phyloP scores from a whole-genome alignment of 257 asterid genomes.

The Capsicum chinense region DNA sequence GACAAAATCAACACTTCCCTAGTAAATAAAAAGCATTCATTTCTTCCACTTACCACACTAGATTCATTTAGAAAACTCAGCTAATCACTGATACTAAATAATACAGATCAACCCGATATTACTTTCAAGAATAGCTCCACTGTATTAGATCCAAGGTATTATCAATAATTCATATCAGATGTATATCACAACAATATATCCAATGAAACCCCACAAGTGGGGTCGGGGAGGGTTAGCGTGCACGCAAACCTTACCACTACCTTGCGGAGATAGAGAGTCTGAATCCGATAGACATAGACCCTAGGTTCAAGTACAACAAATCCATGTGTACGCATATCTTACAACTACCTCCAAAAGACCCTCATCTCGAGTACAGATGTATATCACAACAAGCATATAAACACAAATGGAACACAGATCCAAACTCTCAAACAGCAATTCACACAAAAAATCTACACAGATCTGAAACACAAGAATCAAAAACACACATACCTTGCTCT shows the following conservation, averaged over 20 bases:
- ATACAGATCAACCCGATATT: background rate
- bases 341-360: no score
- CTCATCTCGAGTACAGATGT: background rate
- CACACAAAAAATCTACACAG: background rate
- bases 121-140: background rate
- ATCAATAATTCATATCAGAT: constrained; percentile 24
- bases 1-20: background rate
- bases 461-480: background rate
- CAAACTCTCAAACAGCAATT: background rate
- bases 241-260: no score
- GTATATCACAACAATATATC: background rate
- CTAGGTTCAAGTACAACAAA: no score
- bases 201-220: no score
- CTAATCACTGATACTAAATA: background rate
- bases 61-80: background rate
- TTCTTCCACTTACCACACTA: background rate
- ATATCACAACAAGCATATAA: background rate
- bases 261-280: no score
- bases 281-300: no score
- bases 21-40: background rate
- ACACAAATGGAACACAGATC: background rate
- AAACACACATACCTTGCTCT: constrained; percentile 72
- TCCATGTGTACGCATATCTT: no score
- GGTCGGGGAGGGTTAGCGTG: no score
- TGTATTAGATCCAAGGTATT: background rate